Base-by-base conservation (phyloP, 345 rosid species). In the Brassica juncea region DNA sequence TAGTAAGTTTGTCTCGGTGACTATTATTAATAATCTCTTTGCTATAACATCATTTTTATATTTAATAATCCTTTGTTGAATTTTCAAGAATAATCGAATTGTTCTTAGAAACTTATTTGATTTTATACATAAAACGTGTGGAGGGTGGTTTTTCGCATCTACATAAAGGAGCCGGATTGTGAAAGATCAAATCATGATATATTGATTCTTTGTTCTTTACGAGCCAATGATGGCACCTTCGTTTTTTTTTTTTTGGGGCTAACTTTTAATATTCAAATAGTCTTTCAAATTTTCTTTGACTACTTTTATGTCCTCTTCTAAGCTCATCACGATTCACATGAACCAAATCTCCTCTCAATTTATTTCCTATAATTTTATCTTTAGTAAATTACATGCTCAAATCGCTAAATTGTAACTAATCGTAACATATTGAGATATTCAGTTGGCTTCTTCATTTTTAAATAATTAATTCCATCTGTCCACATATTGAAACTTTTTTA, bases 191-290 rank as follows among this genome's bases (percentile, higher is more conserved):
- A 80, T 74, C 80, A 75, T 62, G 60, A 74, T 11, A 74, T 60
- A 60, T 79, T 49, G 47, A 39, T 75, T 69, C 72, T 64, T 42
- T 74, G 76, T 74, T 65, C 83, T 65, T 80, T 75, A 55, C 5
- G 39, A 80, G 68, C 80, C 76, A 70, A 80, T 75, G 76, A 80
- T 75, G 67, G 72, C 59, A 49, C 15, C 79, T 62, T 72, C 77
- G 21, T 62, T 37, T 30, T 5, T n/a, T 44, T 15, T 32, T n/a
- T 4, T 30, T 67, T 66, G 66, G 60, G 32, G 52, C 49, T 10
- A 44, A 44, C 37, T 68, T 62, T 12, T 11, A 49, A 23, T 70
- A 62, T 70, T 64, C 60, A 62, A 52, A 37, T 69, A 28, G 47
- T 75, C 30, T 69, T 73, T 21, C 3, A 78, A 71, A 42, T 3